These are phyloP conservation scores for Colletotrichum liriopes DNA, from an alignment of 2,329 filamentous ascomycete genomes.

Conservation along the genomic window DNA sequence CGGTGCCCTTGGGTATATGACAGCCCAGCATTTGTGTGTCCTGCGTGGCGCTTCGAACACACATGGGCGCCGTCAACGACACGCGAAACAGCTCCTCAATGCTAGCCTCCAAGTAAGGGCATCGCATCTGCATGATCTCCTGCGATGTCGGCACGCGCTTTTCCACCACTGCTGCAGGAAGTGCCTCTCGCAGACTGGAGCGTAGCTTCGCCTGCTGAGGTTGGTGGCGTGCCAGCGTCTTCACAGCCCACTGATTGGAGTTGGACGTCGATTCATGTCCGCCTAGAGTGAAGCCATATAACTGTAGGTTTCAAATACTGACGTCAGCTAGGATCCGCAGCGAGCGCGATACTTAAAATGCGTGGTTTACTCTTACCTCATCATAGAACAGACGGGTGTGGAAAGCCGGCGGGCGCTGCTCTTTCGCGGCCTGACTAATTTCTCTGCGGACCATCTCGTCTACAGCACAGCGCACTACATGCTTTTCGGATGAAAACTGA, in stretches of 20 bases:
- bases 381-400: slow-evolving; percentile 50
- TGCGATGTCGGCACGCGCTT: slow-evolving; percentile 44
- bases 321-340: not conserved
- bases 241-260: slow-evolving; percentile 47
- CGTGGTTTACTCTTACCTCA: slow-evolving; percentile 47
- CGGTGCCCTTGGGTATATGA: slow-evolving; percentile 49
- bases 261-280: slow-evolving; percentile 50
- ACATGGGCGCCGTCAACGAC: slow-evolving; percentile 45
- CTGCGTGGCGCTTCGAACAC: slow-evolving; percentile 46
- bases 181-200: slow-evolving; percentile 38
- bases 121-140: slow-evolving; percentile 45
- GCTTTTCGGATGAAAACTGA: not conserved
- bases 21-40: slow-evolving; percentile 49
- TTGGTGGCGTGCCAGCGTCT: slow-evolving; percentile 44
- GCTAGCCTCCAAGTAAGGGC: slow-evolving; percentile 50
- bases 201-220: slow-evolving; percentile 49
- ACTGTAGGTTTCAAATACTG: slow-evolving; percentile 25
- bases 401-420: slow-evolving; percentile 1
- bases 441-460: slow-evolving; percentile 40
- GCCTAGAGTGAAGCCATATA: slow-evolving; percentile 48
- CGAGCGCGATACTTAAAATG: fast-evolving
- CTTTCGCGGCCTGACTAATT: slow-evolving; percentile 5
- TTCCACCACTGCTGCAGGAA: slow-evolving; percentile 41
- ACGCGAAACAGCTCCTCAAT: slow-evolving; percentile 51
- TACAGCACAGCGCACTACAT: slow-evolving; percentile 20